phyloP scores from a whole-genome alignment of 164 flowering plant species.

The Magnolia kwangsiensis region DNA sequence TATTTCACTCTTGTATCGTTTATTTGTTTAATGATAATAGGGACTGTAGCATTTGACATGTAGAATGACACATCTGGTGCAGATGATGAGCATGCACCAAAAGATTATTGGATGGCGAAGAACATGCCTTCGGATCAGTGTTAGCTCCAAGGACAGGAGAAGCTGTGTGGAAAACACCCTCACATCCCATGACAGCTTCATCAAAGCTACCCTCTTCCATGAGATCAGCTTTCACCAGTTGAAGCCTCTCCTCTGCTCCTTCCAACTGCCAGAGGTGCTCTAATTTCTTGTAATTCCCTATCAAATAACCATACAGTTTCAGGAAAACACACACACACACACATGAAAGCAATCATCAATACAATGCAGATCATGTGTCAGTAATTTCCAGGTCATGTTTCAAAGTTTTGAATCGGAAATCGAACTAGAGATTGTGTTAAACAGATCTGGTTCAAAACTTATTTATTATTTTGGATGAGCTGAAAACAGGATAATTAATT shows the following conservation, averaged over 20 bases:
- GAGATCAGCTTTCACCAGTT: conserved; percentile 65
- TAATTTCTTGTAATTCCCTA: conserved; percentile 59
- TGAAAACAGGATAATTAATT: too few relatives aligned
- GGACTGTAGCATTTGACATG: neutral
- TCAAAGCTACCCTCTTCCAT: conserved; percentile 83
- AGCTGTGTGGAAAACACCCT: conserved; percentile 88
- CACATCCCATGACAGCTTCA: conserved; percentile 65
- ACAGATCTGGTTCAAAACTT: too few relatives aligned
- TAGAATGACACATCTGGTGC: neutral
- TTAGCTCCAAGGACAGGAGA: conserved; percentile 64
- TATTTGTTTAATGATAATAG: too few relatives aligned
- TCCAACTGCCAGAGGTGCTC: conserved; percentile 67
- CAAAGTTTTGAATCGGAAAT: too few relatives aligned
- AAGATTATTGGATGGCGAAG: neutral
- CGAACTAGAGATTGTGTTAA: too few relatives aligned
- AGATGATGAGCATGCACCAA: neutral
- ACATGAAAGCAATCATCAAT: too few relatives aligned
- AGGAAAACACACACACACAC: too few relatives aligned
- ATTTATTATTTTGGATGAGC: too few relatives aligned
- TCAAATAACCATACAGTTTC: too few relatives aligned
- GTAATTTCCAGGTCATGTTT: too few relatives aligned
- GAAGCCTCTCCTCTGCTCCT: conserved; percentile 80
- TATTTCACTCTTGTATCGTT: too few relatives aligned
- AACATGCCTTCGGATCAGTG: conserved; percentile 60
- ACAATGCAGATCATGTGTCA: too few relatives aligned